Conservation (phyloP, 768 basidiomycete genomes). For the Russula sp. region DNA sequence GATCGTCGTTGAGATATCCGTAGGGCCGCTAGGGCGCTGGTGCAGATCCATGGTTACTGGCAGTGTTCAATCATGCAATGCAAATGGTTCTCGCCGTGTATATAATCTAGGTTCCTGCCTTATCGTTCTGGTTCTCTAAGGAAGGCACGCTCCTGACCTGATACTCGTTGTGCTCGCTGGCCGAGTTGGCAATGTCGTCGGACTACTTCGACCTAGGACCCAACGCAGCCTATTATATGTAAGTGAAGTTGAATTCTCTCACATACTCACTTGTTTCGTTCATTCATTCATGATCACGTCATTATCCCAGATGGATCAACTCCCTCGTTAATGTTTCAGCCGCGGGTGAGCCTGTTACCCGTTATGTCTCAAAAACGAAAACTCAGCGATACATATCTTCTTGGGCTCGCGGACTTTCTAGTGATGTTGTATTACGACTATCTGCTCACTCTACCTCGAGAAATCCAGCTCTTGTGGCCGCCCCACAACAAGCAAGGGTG, state of each 20-base stretch:
- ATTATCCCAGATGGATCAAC: conserved; percentile 11
- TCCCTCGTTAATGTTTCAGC: conserved; percentile 5
- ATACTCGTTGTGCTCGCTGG: conserved; percentile 1
- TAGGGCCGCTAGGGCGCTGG: neutral
- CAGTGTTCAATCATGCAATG: neutral
- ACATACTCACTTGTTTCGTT: neutral
- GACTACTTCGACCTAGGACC: conserved; percentile 1
- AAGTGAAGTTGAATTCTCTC: neutral
- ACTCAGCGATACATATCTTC: neutral
- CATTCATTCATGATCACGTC: neutral
- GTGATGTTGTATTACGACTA: conserved; percentile 38
- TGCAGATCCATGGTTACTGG: conserved; percentile 10
- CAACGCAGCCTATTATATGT: conserved; percentile 8
- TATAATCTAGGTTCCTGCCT: neutral
- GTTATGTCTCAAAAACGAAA: neutral
- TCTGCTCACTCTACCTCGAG: conserved; percentile 36
- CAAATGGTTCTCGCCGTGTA: neutral
- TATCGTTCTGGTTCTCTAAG: neutral
- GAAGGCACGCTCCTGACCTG: neutral
- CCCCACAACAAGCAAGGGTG: conserved; percentile 36
- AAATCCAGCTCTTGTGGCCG: conserved; percentile 47
- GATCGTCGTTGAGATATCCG: neutral
- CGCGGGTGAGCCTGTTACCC: conserved; percentile 2
- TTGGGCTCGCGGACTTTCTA: conserved; percentile 10
- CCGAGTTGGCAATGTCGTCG: conserved; percentile 15